Evolutionary conservation across 2,329 filamentous ascomycete genomes (phyloP).

Genomic region (Aspergillus terreus): DNA sequence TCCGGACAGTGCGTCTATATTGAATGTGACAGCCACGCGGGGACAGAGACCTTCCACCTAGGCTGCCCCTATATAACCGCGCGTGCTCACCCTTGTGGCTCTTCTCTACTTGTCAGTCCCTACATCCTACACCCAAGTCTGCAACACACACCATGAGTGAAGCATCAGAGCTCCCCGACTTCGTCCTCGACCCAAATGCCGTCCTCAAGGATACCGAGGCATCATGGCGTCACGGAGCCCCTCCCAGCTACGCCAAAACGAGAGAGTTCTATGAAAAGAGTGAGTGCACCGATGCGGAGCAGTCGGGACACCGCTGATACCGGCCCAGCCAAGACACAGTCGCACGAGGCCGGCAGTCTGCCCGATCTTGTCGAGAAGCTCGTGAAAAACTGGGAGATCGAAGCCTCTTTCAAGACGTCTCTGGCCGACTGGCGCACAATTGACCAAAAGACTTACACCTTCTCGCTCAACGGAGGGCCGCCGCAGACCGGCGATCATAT

Average conservation of each 20-base stretch:
- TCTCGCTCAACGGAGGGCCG: constrained; percentile 60
- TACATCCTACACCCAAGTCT: not conserved
- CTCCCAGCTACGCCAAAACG: constrained; percentile 64
- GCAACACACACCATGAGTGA: constrained; percentile 5
- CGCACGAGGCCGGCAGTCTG: constrained; percentile 55
- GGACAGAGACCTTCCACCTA: too few relatives aligned
- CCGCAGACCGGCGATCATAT: constrained; percentile 59
- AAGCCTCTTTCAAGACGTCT: constrained; percentile 63
- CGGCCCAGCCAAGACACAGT: constrained; percentile 52
- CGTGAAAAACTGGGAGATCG: constrained; percentile 71
- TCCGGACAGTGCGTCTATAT: too few relatives aligned
- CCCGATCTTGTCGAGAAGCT: constrained; percentile 63
- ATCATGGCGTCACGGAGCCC: constrained; percentile 57
- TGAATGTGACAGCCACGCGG: too few relatives aligned
- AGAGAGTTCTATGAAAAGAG: constrained; percentile 57
- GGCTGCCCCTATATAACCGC: too few relatives aligned
- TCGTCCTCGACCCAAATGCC: constrained; percentile 56
- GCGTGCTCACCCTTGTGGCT: too few relatives aligned
- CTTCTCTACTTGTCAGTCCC: too few relatives aligned
- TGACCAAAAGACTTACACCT: constrained; percentile 57
- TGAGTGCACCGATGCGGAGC: constrained; percentile 24
- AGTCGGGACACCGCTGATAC: too few relatives aligned
- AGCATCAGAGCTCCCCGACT: constrained; percentile 47
- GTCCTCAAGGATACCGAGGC: constrained; percentile 53
- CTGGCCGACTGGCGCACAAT: constrained; percentile 64